A percentile compares a stretch with the other conserved stretches of the same genome.
Evolutionary conservation across 768 basidiomycete genomes (phyloP).

Genomic region (Tylopilus intermedius): DNA sequence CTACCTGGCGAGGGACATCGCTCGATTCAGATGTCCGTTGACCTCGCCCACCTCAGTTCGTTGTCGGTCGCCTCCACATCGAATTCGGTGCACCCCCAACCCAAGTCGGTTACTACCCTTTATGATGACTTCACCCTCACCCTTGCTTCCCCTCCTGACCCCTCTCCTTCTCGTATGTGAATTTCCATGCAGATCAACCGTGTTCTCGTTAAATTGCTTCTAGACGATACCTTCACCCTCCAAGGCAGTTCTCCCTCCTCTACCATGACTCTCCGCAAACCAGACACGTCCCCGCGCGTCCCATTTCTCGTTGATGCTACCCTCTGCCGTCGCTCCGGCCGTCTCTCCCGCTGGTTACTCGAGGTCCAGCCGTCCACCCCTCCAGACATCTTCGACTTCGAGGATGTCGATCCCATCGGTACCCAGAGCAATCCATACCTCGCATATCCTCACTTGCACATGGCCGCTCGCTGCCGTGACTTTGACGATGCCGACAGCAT

Average conservation of each 20-base stretch:
- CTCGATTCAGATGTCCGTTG: slow-evolving; percentile 22
- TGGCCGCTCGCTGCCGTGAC: slow-evolving; percentile 25
- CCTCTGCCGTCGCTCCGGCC: slow-evolving; percentile 36
- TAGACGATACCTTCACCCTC: slow-evolving; percentile 13
- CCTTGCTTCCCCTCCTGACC: neutral
- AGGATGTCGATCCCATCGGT: slow-evolving; percentile 23
- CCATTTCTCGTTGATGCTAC: slow-evolving; percentile 8
- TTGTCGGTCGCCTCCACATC: slow-evolving; percentile 16
- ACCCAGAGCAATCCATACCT: slow-evolving; percentile 38
- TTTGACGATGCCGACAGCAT: slow-evolving; percentile 32
- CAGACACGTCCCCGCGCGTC: slow-evolving; percentile 22
- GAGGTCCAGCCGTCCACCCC: slow-evolving; percentile 33
- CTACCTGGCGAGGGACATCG: slow-evolving; percentile 1
- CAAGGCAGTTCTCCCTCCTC: slow-evolving; percentile 28
- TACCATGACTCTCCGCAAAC: slow-evolving; percentile 26
- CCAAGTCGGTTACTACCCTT: slow-evolving; percentile 14
- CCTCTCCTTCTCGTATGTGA: slow-evolving; percentile 19
- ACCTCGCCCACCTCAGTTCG: slow-evolving; percentile 15
- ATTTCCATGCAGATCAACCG: slow-evolving; percentile 21
- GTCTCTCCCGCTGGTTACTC: slow-evolving; percentile 40
- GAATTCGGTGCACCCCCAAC: slow-evolving; percentile 5
- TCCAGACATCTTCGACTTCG: slow-evolving; percentile 17
- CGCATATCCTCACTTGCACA: slow-evolving; percentile 35
- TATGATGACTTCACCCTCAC: slow-evolving; percentile 20
- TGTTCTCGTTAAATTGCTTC: slow-evolving; percentile 27